Evolutionary conservation across 1,139 yeast genomes (phyloP), one percentile per base, ranked within the genome.

Genomic region (Suhomyces anneliseae): DNA sequence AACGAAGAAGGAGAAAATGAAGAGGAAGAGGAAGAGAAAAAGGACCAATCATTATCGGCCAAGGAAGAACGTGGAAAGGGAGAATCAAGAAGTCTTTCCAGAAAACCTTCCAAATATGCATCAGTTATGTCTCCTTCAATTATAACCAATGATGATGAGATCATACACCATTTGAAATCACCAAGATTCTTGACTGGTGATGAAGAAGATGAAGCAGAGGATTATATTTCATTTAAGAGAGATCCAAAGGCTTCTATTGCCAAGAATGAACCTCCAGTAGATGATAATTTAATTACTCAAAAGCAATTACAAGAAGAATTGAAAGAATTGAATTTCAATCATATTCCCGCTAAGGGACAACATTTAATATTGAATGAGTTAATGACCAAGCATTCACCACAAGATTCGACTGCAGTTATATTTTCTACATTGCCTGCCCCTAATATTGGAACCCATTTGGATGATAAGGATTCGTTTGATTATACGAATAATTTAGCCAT

Each of bases 401-500:
- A 68, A 24, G 72, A 76, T 11, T 70, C 81, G 1, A 85, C 92
- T 0, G 83, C 79, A 12, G 83, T 93, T 8, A 81, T 93, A 3
- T 87, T 93, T 61, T 85, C 97, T 1, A 92, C 98, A 0, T 69
- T 93, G 38, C 98, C 99, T 0, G 85, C 95, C 0, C 98, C 99
- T 0, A 73, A 82, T 1, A 71, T 86, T 24, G 96, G 96, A 1
- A 86, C 96, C 0, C 93, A 90, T 66, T 71, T 79, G 51, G 81
- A 79, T 53, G 84, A 81, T 45, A 78, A 72, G 11, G 93, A 84
- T 27, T 79, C 95, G 40, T 70, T 82, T 45, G 90, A 86, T 39
- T 93, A 90, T 59, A 81, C 87, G 9, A 83, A 83, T 47, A 86
- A 86, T 54, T 71, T 93, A 47, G 87, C 90, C 41, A 68, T 87